Evolutionary conservation across 768 basidiomycete genomes (phyloP), one percentile per base, ranked within the genome.

Genomic region (Suillus placidus): DNA sequence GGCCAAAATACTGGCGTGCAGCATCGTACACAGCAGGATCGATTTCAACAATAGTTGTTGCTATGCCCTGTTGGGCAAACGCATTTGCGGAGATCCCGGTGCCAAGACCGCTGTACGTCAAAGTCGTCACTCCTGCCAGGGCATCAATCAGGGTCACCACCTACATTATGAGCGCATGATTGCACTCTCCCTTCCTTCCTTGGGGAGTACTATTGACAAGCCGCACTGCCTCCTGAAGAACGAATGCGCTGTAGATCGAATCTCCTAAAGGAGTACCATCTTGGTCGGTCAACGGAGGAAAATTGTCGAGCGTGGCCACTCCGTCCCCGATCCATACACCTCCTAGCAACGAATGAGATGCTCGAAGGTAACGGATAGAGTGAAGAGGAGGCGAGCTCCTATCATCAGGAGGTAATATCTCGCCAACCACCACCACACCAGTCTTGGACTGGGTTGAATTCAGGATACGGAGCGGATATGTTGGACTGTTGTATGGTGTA

Each of bases 1-100:
- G 81, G 8, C 87, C 91, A 68, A 99, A 97, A 77, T 85, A 96
- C 38, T 76, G 80, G 34, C 86, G 83, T 18, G 96, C 94, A 34
- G 91, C 94, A 16, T 86, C 80, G 73, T 96, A 95, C 26, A 99
- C 95, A 1, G 87, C 90, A 42, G 93, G 93, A 73, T 98, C 97
- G 66, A 97, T 92, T 76, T 99, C 97, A n/a, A 96, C 85, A 57
- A 97, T 85, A 1, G 94, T 93, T 6, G 91, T 89, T 7, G 84
- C 80, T 34, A 96, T 78, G 23, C 83, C 83, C 67, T 93, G 91
- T 32, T 83, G 81, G 56, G 85, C 80, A 69, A 99, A 88, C 0
- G 93, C 84, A 51, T 87, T 85, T 0, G 93, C 90, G 4, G 93
- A 88, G 62, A 93, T 88, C 6, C 97, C 96, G 23, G 87, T 83